Percentiles rank a stretch among this genome's conserved stretches.
phyloP scores from a whole-genome alignment of 2,329 filamentous ascomycete species.

The Sordariomycetes sp. region DNA sequence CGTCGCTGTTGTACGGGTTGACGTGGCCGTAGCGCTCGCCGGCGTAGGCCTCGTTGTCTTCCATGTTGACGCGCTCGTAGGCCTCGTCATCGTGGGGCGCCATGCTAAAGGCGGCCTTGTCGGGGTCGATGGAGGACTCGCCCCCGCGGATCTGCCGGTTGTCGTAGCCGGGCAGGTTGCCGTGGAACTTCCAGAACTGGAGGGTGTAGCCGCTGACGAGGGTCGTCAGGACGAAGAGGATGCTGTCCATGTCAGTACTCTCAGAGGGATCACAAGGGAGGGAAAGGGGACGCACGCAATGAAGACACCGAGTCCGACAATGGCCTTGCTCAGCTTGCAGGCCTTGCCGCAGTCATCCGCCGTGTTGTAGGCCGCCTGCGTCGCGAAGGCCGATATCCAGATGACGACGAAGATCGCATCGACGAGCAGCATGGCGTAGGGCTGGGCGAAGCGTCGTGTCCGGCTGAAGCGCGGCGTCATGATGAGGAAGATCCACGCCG shows the following conservation, averaged over 20 bases:
- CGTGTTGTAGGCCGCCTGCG: constrained; percentile 55
- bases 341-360: constrained; percentile 42
- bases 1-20: constrained; percentile 27
- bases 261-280: neutral
- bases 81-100: constrained; percentile 58
- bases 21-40: constrained; percentile 24
- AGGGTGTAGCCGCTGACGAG: constrained; percentile 51
- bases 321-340: constrained; percentile 52
- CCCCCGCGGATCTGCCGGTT: constrained; percentile 28
- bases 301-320: constrained; percentile 55
- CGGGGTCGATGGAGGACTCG: constrained; percentile 55
- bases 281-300: constrained; percentile 39
- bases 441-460: constrained; percentile 51
- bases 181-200: constrained; percentile 53
- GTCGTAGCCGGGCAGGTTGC: constrained; percentile 53
- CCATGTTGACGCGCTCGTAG: constrained; percentile 51
- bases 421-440: constrained; percentile 50
- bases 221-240: constrained; percentile 45
- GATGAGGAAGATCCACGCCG: constrained; percentile 55
- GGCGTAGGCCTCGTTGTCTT: constrained; percentile 30
- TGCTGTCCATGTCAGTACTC: constrained; percentile 22
- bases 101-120: constrained; percentile 61
- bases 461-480: constrained; percentile 56
- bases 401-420: constrained; percentile 50
- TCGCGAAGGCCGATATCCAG: constrained; percentile 59